A percentile compares a stretch with the other conserved stretches of the same genome.
Conservation (phyloP, 257 asterid species). For the Primulina eburnea region DNA sequence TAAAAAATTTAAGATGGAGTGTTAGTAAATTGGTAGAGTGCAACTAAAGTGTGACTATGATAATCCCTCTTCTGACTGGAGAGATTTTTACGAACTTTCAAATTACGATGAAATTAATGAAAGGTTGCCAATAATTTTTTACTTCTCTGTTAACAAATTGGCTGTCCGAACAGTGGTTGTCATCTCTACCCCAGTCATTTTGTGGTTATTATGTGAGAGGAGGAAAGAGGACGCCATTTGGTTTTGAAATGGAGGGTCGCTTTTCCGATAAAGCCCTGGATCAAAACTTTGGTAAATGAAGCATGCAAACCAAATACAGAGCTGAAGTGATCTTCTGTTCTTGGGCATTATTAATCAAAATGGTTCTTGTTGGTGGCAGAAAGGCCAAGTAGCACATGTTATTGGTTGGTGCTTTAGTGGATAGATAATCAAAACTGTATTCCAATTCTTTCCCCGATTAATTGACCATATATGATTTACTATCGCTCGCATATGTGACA, state of each 20-base stretch:
- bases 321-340: neutral
- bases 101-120: neutral
- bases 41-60: neutral
- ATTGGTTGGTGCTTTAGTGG: neutral
- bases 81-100: neutral
- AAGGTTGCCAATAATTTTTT: neutral
- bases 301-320: neutral
- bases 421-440: conserved; percentile 7
- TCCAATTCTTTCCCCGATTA: neutral
- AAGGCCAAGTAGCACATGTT: neutral
- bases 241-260: neutral
- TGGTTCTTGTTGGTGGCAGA: neutral
- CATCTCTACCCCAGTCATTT: neutral
- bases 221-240: neutral
- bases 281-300: neutral
- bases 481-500: neutral
- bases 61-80: neutral
- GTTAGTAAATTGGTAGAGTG: neutral
- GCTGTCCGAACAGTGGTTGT: neutral
- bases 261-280: neutral
- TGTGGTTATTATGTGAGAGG: neutral
- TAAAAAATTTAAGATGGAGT: neutral
- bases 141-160: neutral
- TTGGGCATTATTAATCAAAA: neutral
- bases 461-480: conserved; percentile 10